Evolutionary conservation across 2,329 filamentous ascomycete species (phyloP).

Genomic region (Talaromyces atroroseus): DNA sequence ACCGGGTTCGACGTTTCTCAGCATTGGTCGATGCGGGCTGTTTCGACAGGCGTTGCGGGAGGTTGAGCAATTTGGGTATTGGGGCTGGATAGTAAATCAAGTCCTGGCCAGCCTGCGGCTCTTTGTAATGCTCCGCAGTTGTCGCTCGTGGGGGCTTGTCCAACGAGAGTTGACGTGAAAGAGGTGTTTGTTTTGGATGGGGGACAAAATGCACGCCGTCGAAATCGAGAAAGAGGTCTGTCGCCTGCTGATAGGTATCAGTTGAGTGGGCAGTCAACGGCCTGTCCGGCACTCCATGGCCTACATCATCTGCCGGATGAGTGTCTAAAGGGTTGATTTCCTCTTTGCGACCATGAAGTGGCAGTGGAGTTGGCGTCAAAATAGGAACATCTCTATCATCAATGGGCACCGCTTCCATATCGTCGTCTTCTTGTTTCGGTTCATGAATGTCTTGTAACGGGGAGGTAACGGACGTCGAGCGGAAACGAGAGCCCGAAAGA

Average conservation of each 20-base stretch:
- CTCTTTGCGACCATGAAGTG: neutral
- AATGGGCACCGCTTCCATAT: conserved; percentile 12
- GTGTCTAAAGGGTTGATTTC: neutral
- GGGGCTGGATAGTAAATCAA: conserved; percentile 96
- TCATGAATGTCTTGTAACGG: conserved; percentile 37
- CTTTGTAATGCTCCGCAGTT: conserved; percentile 33
- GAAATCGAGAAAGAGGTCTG: conserved; percentile 43
- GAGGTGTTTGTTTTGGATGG: conserved; percentile 20
- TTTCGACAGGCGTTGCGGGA: conserved; percentile 81
- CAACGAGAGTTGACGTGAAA: conserved; percentile 32
- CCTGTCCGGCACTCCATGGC: conserved; percentile 20
- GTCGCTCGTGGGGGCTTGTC: conserved; percentile 36
- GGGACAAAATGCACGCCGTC: conserved; percentile 45
- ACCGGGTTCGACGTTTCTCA: conserved; percentile 67
- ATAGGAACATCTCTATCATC: conserved; percentile 17
- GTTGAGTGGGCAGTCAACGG: conserved; percentile 38
- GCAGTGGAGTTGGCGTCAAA: conserved; percentile 7
- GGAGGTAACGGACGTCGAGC: conserved; percentile 33
- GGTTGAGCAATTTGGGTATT: conserved; percentile 86
- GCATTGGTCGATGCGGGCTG: conserved; percentile 59
- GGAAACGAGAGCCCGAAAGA: conserved; percentile 32
- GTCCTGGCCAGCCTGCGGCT: conserved; percentile 57
- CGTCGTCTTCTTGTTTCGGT: conserved; percentile 30
- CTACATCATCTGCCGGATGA: neutral
- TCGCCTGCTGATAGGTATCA: conserved; percentile 44